Percentiles rank a stretch among this genome's conserved stretches.
Conservation (phyloP, 352 stramenopile genomes). For the Phytophthora constricta region DNA sequence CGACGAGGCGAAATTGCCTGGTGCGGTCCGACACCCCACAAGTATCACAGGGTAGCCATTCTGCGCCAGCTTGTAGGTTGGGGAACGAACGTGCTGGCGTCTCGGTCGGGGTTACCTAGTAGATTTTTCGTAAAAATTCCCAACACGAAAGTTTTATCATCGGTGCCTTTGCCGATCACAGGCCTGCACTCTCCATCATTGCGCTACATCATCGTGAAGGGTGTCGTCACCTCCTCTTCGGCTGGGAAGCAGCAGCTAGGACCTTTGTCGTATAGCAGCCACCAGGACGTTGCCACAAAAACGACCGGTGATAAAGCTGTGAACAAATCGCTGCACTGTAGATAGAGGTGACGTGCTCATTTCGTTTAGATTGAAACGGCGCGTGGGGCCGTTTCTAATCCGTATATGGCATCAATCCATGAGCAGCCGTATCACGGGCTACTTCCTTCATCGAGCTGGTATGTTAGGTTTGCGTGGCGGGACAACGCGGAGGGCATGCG, state of each 20-base stretch:
- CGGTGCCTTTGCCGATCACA: neutral
- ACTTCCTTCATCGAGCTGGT: neutral
- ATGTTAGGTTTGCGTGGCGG: neutral
- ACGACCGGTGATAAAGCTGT: neutral
- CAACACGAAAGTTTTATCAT: neutral
- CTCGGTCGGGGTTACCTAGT: neutral
- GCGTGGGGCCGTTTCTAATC: neutral
- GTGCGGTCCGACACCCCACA: neutral
- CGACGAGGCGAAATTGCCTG: conserved; percentile 8
- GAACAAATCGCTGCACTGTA: neutral
- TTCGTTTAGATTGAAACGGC: neutral
- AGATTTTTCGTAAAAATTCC: conserved; percentile 1
- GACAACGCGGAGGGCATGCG: neutral
- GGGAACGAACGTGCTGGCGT: neutral
- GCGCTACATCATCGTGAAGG: neutral
- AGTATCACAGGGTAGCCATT: conserved; percentile 7
- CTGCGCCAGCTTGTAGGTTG: conserved; percentile 7
- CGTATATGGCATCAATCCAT: neutral
- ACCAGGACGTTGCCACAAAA: neutral
- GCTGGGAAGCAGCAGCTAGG: neutral
- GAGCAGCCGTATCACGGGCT: neutral
- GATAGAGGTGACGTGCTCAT: neutral
- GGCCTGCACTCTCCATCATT: neutral
- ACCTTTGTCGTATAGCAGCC: neutral
- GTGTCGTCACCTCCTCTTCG: neutral